Base-by-base conservation (phyloP, 169 alveolate genomes). In the Eimeria praecox region DNA sequence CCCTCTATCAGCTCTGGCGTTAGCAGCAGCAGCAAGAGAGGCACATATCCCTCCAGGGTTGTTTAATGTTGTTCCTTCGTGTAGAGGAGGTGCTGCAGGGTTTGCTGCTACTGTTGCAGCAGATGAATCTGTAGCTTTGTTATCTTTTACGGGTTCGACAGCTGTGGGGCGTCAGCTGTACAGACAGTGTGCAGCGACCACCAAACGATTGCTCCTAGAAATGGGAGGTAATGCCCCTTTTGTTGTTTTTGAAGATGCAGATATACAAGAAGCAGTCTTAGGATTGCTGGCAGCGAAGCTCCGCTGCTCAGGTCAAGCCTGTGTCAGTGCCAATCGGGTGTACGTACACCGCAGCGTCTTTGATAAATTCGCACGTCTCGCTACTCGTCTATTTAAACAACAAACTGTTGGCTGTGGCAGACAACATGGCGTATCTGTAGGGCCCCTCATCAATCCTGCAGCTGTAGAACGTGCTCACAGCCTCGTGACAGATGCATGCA, bases 181-280 rank as follows among this genome's bases (percentile, higher is more conserved):
- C 94, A 80, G 87, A 40, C 94, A 82, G 92, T 95, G 95, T 16
- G 80, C 95, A n/a, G 80, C 33, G 33, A 90, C 93, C 27, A 75
- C 91, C 89, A 95, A 95, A 40, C 69, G 90, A 30, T 56, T 95
- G 71, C 87, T 80, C 16, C 64, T 95, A 30, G 97, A 95, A 87
- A 27, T 95, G 24, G 97, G 97, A 30, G 96, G 96, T 33, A 95
- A 95, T 52, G 97, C 97, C 35, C 97, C 97, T 4, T 95, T 95
- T 82, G 94, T 95, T 24, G 95, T 95, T 40, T 95, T 95, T 30
- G 97, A 75, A 52, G 97, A 95, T 66, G 95, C 96, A 40, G 66
- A 95, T n/a, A n/a, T 95, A 16, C 78, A 95, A 18, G 94, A 90
- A 10, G 97, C 97, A 33, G 97, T 77, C 38, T 66, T 90, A 64